These are phyloP conservation scores for Malus orientalis DNA, from an alignment of 306 rosid species.

Conservation along the genomic window DNA sequence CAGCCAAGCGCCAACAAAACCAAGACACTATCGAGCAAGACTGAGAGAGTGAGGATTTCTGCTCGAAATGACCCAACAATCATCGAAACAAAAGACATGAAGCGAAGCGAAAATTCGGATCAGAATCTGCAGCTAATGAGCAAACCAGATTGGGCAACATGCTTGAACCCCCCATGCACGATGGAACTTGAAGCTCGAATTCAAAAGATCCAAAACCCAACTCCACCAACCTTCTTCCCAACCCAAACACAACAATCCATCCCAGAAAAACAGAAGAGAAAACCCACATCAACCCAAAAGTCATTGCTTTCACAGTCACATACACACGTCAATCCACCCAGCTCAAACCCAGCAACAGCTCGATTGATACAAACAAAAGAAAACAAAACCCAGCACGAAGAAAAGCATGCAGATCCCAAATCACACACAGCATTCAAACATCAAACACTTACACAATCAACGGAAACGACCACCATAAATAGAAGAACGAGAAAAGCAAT, in stretches of 20 bases:
- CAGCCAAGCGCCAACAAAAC: neutral
- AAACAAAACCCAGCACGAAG: constrained; percentile 7
- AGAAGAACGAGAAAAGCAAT: neutral
- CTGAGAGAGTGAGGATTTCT: neutral
- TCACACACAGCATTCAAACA: constrained; percentile 27
- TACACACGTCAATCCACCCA: constrained; percentile 4
- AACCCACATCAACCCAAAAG: constrained; percentile 7
- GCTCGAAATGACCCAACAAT: neutral
- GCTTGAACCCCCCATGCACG: constrained; percentile 22
- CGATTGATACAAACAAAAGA: constrained; percentile 4
- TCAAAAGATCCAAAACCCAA: constrained; percentile 19
- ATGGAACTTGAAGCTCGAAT: constrained; percentile 5
- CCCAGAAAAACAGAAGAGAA: neutral
- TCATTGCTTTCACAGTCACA: constrained; percentile 8
- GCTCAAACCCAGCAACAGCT: neutral
- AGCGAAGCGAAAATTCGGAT: neutral
- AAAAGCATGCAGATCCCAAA: constrained; percentile 26
- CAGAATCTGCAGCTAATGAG: constrained; percentile 7
- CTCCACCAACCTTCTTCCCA: constrained; percentile 8
- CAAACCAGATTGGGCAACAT: neutral
- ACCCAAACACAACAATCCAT: neutral
- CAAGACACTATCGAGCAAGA: neutral
- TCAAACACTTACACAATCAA: constrained; percentile 24
- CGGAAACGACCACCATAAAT: neutral
- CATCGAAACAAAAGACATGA: neutral